Base-by-base conservation (phyloP, 257 asterid species). In the Solanum neorickii region DNA sequence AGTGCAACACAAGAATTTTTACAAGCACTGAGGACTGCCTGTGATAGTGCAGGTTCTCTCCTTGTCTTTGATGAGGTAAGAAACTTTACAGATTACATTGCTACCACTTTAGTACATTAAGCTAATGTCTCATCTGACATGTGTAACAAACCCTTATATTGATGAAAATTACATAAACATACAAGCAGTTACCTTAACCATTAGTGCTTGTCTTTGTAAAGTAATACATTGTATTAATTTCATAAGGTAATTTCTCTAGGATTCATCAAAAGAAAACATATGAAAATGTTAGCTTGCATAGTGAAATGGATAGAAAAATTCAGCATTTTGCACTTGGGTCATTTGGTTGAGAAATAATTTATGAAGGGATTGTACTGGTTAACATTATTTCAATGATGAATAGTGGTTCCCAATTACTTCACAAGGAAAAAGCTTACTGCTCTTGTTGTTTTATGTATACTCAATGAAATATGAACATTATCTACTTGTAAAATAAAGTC, bases 51-150 rank as follows among this genome's bases (percentile, higher is more conserved):
- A 42, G 98, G 98, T 9, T 89, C 96, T 46, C 97, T 96, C 90
- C 98, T 97, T 88, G 95, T 96, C 35, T 95, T 91, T 83, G 99
- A 97, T 33, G 99, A 97, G 99, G 99, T 97, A 93, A 88, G 87
- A 9, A 37, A 39, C 52, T 80, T 52, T 0, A 1, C 29, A 42
- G 74, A 49, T 29, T 18, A 49, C 1, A 0, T 41, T 76, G 23
- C 60, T 76, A n/a, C 59, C 1, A 37, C 82, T 3, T 21, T 21
- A 37, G 31, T 25, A 23, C 20, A 6, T 39, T 39, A 37, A 73
- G 49, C 29, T 35, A 9, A 73, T 73, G 47, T 73, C 49, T 73
- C 80, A 73, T 73, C 29, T 73, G 47, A 73, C 80, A 73, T 35
- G 27, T 25, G 5, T 73, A 0, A 37, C 5, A 39, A 56, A 4